A percentile compares a stretch with the other conserved stretches of the same genome.
phyloP scores from a whole-genome alignment of 2,329 filamentous ascomycete genomes.

The Paracorniculantispora psalliotae region DNA sequence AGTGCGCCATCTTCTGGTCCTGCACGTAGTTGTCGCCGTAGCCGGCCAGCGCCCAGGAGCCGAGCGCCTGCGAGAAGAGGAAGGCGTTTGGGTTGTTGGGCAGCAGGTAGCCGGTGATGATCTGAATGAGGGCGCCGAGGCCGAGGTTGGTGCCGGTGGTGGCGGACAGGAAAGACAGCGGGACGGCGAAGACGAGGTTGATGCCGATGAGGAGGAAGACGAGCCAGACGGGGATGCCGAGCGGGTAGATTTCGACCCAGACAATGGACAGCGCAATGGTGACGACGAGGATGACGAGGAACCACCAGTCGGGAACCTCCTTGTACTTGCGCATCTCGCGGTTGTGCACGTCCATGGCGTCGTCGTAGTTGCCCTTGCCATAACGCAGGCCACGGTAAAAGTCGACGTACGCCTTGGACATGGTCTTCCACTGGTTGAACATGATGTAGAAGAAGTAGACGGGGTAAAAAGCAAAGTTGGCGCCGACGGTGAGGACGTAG shows the following conservation, averaged over 20 bases:
- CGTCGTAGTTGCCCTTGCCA: slow-evolving; percentile 36
- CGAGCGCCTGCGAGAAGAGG: slow-evolving; percentile 11
- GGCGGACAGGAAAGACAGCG: slow-evolving; percentile 38
- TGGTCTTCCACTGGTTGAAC: slow-evolving; percentile 35
- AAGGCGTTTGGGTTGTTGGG: slow-evolving; percentile 20
- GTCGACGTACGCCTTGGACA: slow-evolving; percentile 33
- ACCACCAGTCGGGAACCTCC: slow-evolving; percentile 46
- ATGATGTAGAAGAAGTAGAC: slow-evolving; percentile 40
- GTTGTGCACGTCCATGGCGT: slow-evolving; percentile 37
- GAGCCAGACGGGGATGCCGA: slow-evolving; percentile 22
- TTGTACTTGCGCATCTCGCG: slow-evolving; percentile 36
- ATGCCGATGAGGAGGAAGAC: slow-evolving; percentile 25
- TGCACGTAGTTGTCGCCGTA: slow-evolving; percentile 39
- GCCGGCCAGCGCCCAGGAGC: slow-evolving; percentile 21
- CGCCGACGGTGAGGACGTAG: slow-evolving; percentile 36
- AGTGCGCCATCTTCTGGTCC: slow-evolving; percentile 48
- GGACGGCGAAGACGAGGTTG: slow-evolving; percentile 37
- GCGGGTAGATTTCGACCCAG: slow-evolving; percentile 22
- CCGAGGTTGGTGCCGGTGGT: slow-evolving; percentile 40
- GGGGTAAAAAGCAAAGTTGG: slow-evolving; percentile 41
- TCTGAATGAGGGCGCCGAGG: slow-evolving; percentile 37
- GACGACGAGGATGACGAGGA: slow-evolving; percentile 32
- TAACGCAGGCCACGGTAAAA: slow-evolving; percentile 35
- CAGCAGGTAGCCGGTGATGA: slow-evolving; percentile 29
- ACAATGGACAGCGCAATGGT: slow-evolving; percentile 27